phyloP scores from a whole-genome alignment of 225 moss, liverwort and hornwort genomes.

The Pseudisothecium myosuroides region DNA sequence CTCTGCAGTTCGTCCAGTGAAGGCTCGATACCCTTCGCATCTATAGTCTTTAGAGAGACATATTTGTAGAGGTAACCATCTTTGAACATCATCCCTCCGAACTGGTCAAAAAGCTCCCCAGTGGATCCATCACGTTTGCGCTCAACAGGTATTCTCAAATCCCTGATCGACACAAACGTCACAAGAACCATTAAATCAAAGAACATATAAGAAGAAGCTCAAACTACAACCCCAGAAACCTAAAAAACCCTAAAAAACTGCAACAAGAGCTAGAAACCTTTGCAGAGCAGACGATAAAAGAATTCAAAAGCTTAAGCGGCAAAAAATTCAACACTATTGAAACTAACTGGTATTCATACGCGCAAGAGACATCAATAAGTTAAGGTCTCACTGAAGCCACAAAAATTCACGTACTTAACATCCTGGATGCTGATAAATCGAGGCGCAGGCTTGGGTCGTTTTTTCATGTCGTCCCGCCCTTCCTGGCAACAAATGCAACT shows the following conservation, averaged over 20 bases:
- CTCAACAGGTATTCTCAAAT: slow-evolving; percentile 88
- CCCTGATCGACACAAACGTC: slow-evolving; percentile 30
- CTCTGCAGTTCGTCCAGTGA: slow-evolving; percentile 87
- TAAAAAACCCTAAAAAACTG: background rate
- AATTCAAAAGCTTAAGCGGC: background rate
- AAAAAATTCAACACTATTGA: background rate
- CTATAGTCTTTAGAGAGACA: slow-evolving; percentile 82
- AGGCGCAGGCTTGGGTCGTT: slow-evolving; percentile 70
- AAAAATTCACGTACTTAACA: slow-evolving; percentile 47
- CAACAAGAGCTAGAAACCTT: background rate
- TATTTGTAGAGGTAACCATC: slow-evolving; percentile 88
- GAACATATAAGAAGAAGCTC: background rate
- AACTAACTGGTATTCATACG: background rate
- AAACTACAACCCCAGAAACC: background rate
- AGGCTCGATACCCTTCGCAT: slow-evolving; percentile 85
- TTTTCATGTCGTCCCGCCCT: slow-evolving; percentile 74
- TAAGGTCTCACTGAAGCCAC: background rate
- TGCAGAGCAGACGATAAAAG: background rate
- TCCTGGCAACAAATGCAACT: slow-evolving; percentile 39
- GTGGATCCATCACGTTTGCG: slow-evolving; percentile 81
- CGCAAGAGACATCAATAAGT: background rate
- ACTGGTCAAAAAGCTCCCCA: slow-evolving; percentile 88
- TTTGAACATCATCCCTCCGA: slow-evolving; percentile 92
- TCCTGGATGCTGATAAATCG: slow-evolving; percentile 80
- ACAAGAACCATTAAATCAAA: background rate